Percentiles rank a stretch among this genome's conserved stretches.
These are phyloP conservation scores for Aureobasidium sp. DNA, from an alignment of 2,329 filamentous ascomycete genomes.

Conservation along the genomic window DNA sequence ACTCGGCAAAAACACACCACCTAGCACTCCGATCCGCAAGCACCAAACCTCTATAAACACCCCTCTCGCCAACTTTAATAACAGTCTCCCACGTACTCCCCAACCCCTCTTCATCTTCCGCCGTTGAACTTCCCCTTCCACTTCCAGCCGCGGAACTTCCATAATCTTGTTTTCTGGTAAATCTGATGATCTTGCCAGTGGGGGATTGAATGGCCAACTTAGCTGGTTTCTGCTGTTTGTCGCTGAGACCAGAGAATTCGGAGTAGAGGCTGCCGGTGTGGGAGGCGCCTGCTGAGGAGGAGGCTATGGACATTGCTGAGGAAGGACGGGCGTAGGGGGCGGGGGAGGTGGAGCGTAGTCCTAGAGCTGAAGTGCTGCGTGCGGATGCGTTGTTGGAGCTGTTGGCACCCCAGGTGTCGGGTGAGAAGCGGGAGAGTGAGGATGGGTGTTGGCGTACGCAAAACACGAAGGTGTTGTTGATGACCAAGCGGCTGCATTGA, in stretches of 20 bases:
- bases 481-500: conserved; percentile 75
- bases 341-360: conserved; percentile 40
- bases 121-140: conserved; percentile 35
- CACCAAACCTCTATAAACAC: conserved; percentile 72
- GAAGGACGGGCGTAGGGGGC: conserved; percentile 45
- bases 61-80: conserved; percentile 78
- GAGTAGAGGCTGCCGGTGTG: conserved; percentile 47
- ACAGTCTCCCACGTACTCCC: conserved; percentile 81
- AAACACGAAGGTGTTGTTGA: conserved; percentile 98
- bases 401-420: conserved; percentile 26
- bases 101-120: conserved; percentile 53
- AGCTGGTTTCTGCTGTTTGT: conserved; percentile 65
- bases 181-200: conserved; percentile 82
- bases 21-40: conserved; percentile 73
- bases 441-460: conserved; percentile 88
- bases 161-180: conserved; percentile 65
- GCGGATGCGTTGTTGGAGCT: conserved; percentile 14
- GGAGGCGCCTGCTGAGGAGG: conserved; percentile 35
- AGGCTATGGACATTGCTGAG: conserved; percentile 53
- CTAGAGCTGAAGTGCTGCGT: conserved; percentile 16
- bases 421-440: conserved; percentile 36
- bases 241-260: conserved; percentile 44
- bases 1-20: conserved; percentile 91
- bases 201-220: conserved; percentile 94
- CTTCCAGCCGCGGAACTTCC: conserved; percentile 29